phyloP scores from a whole-genome alignment of 495 filamentous ascomycete species.

The Alectoria sarmentosa region DNA sequence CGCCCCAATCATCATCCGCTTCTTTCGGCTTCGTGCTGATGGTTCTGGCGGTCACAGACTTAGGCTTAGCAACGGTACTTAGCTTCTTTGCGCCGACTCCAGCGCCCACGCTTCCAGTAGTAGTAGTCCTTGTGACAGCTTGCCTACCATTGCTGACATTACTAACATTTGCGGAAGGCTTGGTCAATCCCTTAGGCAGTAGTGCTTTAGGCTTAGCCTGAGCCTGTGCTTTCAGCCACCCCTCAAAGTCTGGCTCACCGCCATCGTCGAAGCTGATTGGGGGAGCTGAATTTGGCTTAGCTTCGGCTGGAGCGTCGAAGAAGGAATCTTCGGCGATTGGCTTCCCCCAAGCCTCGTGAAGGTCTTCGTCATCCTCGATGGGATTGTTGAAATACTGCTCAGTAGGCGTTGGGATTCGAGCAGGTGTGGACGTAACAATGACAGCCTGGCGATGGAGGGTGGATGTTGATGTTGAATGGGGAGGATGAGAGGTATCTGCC shows the following conservation, averaged over 20 bases:
- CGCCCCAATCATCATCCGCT: slow-evolving; percentile 50
- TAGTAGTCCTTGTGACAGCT: slow-evolving; percentile 29
- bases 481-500: slow-evolving; percentile 13
- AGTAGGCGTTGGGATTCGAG: slow-evolving; percentile 17
- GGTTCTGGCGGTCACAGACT: slow-evolving; percentile 35
- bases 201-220: slow-evolving; percentile 63
- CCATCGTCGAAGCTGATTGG: slow-evolving; percentile 60
- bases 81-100: slow-evolving; percentile 36
- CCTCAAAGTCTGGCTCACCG: slow-evolving; percentile 87
- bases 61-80: slow-evolving; percentile 31
- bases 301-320: slow-evolving; percentile 39
- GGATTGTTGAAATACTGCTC: slow-evolving; percentile 55
- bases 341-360: slow-evolving; percentile 42
- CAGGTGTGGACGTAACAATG: slow-evolving; percentile 26
- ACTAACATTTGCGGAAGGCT: slow-evolving; percentile 33
- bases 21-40: slow-evolving; percentile 48
- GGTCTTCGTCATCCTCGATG: slow-evolving; percentile 53
- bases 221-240: slow-evolving; percentile 80
- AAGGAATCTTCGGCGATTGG: slow-evolving; percentile 40
- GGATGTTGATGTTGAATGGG: slow-evolving; percentile 45
- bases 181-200: slow-evolving; percentile 70
- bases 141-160: slow-evolving; percentile 2
- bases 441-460: slow-evolving; percentile 46
- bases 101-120: slow-evolving; percentile 30
- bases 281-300: slow-evolving; percentile 33